A percentile compares a stretch with the other conserved stretches of the same genome.
phyloP scores from a whole-genome alignment of 768 basidiomycete species.

The Sistotremastrum suecicum region DNA sequence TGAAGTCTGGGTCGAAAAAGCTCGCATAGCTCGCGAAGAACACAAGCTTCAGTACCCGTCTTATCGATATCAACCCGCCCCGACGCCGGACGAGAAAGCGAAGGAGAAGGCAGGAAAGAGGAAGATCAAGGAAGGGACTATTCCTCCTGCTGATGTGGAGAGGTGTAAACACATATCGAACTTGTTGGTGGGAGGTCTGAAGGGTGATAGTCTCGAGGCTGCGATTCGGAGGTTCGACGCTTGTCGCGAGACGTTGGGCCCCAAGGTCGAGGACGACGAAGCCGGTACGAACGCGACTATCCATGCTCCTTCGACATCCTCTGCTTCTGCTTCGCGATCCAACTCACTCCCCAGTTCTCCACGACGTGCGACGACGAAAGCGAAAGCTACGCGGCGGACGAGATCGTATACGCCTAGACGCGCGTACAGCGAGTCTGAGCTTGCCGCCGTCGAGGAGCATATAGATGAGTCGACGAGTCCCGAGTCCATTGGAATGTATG shows the following conservation, averaged over 20 bases:
- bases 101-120: constrained; percentile 25
- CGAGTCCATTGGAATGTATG: no score
- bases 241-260: constrained; percentile 42
- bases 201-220: constrained; percentile 13
- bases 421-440: no score
- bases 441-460: no score
- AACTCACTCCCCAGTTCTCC: no score
- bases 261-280: constrained; percentile 41
- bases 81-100: constrained; percentile 27
- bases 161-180: constrained; percentile 12
- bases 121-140: constrained; percentile 16
- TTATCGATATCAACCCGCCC: constrained; percentile 69
- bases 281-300: no score
- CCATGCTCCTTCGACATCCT: no score
- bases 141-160: not conserved
- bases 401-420: no score
- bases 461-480: no score
- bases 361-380: no score
- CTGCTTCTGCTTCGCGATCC: no score
- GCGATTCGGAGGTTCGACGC: constrained; percentile 20
- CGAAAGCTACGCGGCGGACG: no score
- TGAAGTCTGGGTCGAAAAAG: constrained; percentile 66
- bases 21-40: constrained; percentile 53
- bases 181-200: constrained; percentile 7
- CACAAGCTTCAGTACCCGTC: constrained; percentile 65